phyloP scores from a whole-genome alignment of 1,284 basidiomycete genomes.

The Thelephora terrestris region DNA sequence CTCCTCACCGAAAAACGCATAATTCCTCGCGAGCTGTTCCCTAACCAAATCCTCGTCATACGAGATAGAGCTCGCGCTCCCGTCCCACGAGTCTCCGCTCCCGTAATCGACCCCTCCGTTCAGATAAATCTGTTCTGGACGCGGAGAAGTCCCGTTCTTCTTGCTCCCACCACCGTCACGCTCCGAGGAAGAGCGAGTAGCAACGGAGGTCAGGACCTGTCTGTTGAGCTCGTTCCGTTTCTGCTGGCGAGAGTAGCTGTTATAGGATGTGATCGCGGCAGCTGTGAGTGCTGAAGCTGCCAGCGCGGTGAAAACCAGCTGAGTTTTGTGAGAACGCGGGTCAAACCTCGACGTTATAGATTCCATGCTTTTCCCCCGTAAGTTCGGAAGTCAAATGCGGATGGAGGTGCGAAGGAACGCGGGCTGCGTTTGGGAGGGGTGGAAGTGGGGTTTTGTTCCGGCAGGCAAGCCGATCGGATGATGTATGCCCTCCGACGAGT shows the following conservation, averaged over 20 bases:
- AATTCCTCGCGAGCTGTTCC: conserved; percentile 89
- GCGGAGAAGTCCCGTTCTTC: conserved; percentile 3
- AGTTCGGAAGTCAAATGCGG: too few species aligned
- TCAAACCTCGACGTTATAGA: conserved; percentile 17
- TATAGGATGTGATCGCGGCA: conserved; percentile 45
- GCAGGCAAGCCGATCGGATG: too few species aligned
- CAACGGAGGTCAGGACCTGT: conserved; percentile 44
- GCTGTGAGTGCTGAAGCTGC: conserved; percentile 55
- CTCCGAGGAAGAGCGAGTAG: conserved; percentile 18
- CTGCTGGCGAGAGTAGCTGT: conserved; percentile 34
- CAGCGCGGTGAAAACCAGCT: conserved; percentile 51
- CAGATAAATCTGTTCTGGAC: not conserved
- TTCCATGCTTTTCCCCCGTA: not conserved
- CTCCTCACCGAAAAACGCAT: conserved; percentile 90
- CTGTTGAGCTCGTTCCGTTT: conserved; percentile 45
- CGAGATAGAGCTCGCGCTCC: not conserved
- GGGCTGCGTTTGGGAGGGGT: too few species aligned
- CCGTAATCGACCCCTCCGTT: not conserved
- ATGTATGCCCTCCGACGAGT: too few species aligned
- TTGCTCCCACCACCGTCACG: conserved; percentile 9
- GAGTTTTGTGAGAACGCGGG: conserved; percentile 35
- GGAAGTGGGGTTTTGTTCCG: too few species aligned
- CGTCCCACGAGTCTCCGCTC: not conserved
- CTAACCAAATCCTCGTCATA: conserved; percentile 73
- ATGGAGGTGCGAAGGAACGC: too few species aligned